Evolutionary conservation across 768 basidiomycete species (phyloP), one percentile per base, ranked within the genome.

Genomic region (Russula foetens): DNA sequence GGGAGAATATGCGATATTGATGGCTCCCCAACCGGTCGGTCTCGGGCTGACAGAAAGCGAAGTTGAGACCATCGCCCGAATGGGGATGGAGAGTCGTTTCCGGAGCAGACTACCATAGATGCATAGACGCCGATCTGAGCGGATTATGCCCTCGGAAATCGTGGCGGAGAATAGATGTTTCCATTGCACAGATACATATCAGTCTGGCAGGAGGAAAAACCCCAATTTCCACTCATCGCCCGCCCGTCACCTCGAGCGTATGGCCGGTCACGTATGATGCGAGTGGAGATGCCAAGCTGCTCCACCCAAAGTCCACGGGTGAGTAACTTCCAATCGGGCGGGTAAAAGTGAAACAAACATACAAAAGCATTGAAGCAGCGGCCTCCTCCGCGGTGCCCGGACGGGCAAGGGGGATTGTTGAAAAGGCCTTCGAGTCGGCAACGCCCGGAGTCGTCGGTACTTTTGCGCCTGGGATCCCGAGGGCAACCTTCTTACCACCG

Each of bases 161-260:
- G 41, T 56, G n/a, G n/a, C 33, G 48, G 53, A 52, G 49, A 35
- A 39, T 45, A 45, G 33, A 46, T 51, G 57, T n/a, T 58, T 61
- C 33, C 54, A 56, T 61, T 56, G 35, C 59, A 45, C 44, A 38
- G 24, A 14, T 56, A 61, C 44, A 61, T 46, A 45, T 31, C 28
- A 46, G 43, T 56, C 53, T 39, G 26, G 28, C 33, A 60, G 48
- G 53, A 33, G 49, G 31, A 49, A 51, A 35, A 45, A 24, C 38
- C 49, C 49, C 29, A 54, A 62, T 48, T 53, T 41, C 61, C 62
- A 59, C 63, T 55, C 55, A 65, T 59, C 39, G 56, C 44, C 91
- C 91, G 35, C 90, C 90, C 39, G 90, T 92, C 23, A 89, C 87
- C 71, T 91, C 89, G 56, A 92, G 75, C 17, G 88, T 91, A 72